Conservation (phyloP, 441 rosid genomes). For the Gossypium trilobum region DNA sequence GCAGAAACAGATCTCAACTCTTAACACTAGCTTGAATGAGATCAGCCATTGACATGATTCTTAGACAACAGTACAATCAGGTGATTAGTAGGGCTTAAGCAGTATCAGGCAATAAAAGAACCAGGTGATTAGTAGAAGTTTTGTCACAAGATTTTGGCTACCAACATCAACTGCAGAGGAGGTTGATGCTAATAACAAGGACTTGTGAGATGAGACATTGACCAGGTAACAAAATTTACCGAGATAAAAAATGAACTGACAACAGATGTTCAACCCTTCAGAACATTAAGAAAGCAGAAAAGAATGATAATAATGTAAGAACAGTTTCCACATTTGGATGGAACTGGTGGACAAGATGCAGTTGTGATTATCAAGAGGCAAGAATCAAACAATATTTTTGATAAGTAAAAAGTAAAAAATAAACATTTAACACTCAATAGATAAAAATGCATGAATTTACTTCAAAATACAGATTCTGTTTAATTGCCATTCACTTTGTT, state of each 20-base stretch:
- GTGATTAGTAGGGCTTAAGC: background rate
- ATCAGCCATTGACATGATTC: slow-evolving; percentile 1
- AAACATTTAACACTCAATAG: background rate
- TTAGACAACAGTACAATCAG: background rate
- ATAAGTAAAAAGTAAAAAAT: background rate
- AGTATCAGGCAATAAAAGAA: background rate
- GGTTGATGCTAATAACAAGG: background rate
- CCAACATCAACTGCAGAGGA: slow-evolving; percentile 1
- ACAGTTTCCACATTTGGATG: background rate
- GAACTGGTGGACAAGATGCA: background rate
- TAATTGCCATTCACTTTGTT: background rate
- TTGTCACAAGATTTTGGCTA: background rate
- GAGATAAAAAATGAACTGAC: background rate
- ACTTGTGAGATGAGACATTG: background rate
- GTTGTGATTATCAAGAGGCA: background rate
- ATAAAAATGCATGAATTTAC: background rate
- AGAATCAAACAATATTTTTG: background rate
- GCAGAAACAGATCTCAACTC: slow-evolving; percentile 21
- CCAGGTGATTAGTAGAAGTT: background rate
- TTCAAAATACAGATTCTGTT: background rate
- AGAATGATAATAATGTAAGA: background rate
- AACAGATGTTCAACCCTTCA: background rate
- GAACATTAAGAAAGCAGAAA: background rate
- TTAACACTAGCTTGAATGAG: background rate
- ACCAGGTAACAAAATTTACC: background rate